Evolutionary conservation across 2,329 filamentous ascomycete genomes (phyloP), one percentile per base, ranked within the genome.

Genomic region (Furcasterigmium sp.): DNA sequence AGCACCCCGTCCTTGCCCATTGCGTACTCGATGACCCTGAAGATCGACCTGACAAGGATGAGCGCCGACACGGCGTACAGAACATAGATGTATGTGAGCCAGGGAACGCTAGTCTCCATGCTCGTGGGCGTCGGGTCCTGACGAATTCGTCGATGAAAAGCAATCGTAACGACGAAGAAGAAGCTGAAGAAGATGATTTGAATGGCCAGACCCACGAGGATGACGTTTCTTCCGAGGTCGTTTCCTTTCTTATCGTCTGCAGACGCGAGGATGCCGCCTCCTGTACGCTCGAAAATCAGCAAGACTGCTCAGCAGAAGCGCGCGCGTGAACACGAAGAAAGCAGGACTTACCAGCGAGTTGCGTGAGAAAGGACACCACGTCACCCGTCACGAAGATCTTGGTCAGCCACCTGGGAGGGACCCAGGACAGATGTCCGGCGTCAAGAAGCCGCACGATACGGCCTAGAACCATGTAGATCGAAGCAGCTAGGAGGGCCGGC

Each of bases 131-230:
- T 46, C 1, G 52, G 56, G 21, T 46, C 41, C n/a, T 42, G 41
- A 11, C 39, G 43, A 29, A 59, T 53, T 20, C 59, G 54, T 4
- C 51, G 37, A 46, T 80, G 70, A 56, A 78, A 78, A 2, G 72
- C 50, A 3, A 66, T 51, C 0, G 72, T 67, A 1, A 69, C 65
- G 2, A 70, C 37, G 29, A 78, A 61, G 53, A 82, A 82, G 43
- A 78, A 63, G 3, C 64, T 63, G 43, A 82, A 80, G 44, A 75
- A 69, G n/a, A 76, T 30, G 15, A 82, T 66, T 52, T 82, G 78
- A 11, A 80, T 59, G 11, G 70, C 56, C 1, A 82, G 58, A 3
- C 78, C 78, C 2, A 54, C 70, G 9, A 81, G 56, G 6, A 80
- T 70, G 38, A 80, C 60, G 19, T 69, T 63, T 45, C 74, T 60